These are phyloP conservation scores for Saprolegnia parasitica DNA, from an alignment of 352 stramenopile species.

Conservation along the genomic window DNA sequence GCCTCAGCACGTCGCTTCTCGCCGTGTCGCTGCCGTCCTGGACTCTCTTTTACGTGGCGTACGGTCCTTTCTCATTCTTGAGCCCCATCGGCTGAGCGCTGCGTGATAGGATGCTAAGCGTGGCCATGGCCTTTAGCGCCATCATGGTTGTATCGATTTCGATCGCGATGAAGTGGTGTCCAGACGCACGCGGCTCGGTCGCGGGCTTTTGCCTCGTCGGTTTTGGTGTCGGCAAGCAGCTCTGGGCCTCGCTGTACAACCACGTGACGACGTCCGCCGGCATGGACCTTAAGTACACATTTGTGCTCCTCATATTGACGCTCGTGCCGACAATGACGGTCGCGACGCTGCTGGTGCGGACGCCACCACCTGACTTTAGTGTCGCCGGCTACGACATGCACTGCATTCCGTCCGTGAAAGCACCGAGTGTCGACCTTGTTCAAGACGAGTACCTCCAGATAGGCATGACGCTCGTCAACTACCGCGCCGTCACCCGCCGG, in stretches of 20 bases:
- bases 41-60: conserved; percentile 13
- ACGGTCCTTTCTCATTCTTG: conserved; percentile 13
- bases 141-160: conserved; percentile 15
- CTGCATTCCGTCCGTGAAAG: conserved; percentile 15
- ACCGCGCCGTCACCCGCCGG: neutral
- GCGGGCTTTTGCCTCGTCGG: conserved; percentile 28
- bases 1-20: conserved; percentile 5
- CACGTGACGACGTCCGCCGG: neutral
- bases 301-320: neutral
- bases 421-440: neutral
- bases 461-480: conserved; percentile 27
- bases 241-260: conserved; percentile 17
- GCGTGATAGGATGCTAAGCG: conserved; percentile 5
- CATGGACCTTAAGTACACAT: neutral
- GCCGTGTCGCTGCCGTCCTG: neutral
- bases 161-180: conserved; percentile 31
- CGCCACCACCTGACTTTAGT: conserved; percentile 5
- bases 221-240: conserved; percentile 27
- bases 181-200: conserved; percentile 25
- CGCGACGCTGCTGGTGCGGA: neutral
- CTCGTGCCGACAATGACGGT: neutral
- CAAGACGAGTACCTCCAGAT: conserved; percentile 27
- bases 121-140: conserved; percentile 23
- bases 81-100: neutral
- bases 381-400: conserved; percentile 24